phyloP scores from a whole-genome alignment of 2,329 filamentous ascomycete species.

The Trichoderma asperellum region DNA sequence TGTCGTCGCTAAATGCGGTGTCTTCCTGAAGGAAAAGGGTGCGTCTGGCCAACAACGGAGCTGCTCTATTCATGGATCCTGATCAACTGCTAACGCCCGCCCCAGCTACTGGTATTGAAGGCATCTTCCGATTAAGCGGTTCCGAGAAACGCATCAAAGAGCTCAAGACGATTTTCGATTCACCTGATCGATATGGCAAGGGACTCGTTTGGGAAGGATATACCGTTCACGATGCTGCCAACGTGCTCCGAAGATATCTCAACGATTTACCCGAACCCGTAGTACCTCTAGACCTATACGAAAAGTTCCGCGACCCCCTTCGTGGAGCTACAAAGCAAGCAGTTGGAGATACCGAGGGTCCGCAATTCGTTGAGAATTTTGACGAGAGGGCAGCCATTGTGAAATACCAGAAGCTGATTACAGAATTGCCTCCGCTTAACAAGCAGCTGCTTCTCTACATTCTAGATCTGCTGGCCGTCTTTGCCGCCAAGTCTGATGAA shows the following conservation, averaged over 20 bases:
- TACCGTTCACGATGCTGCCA: conserved; percentile 97
- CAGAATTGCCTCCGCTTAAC: conserved; percentile 88
- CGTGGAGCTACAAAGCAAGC: conserved; percentile 72
- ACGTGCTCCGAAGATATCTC: conserved; percentile 91
- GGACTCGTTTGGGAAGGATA: conserved; percentile 96
- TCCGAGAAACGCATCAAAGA: conserved; percentile 99
- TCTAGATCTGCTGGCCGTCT: conserved; percentile 91
- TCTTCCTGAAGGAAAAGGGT: conserved; percentile 98
- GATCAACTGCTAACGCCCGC: conserved; percentile 34
- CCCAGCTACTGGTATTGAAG: conserved; percentile 88
- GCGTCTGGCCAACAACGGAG: conserved; percentile 39
- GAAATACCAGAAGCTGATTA: conserved; percentile 88
- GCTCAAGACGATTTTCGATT: conserved; percentile 88
- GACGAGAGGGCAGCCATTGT: conserved; percentile 72
- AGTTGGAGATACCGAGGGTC: conserved; percentile 68
- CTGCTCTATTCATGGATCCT: neutral
- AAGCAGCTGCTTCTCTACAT: conserved; percentile 94
- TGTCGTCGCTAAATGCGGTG: conserved; percentile 96
- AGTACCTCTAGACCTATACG: conserved; percentile 90
- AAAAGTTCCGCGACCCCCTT: conserved; percentile 84
- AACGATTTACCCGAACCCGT: conserved; percentile 97
- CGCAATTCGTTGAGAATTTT: conserved; percentile 68
- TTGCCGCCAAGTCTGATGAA: conserved; percentile 92
- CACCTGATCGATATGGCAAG: conserved; percentile 93
- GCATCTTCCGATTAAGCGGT: conserved; percentile 93